phyloP scores from a whole-genome alignment of 129 eudicot species.

The Flaveria ramosissima region DNA sequence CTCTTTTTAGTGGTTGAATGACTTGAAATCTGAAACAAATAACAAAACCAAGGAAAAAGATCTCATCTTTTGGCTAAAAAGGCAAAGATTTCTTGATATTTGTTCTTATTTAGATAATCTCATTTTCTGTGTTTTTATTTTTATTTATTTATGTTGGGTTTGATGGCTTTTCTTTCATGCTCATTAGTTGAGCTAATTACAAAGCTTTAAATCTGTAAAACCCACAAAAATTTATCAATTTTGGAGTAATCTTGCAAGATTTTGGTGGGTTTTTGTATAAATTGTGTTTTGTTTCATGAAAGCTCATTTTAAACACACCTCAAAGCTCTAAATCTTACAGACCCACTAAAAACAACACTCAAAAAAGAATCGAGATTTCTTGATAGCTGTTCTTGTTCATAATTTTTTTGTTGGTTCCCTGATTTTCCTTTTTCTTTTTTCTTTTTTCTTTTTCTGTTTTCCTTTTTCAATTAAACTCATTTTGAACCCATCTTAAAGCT shows the following conservation, averaged over 20 bases:
- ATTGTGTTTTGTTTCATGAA: slow-evolving; percentile 8
- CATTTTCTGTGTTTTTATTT: neutral
- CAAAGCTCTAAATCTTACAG: slow-evolving; percentile 25
- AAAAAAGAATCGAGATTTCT: slow-evolving; percentile 18
- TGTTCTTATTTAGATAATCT: slow-evolving; percentile 16
- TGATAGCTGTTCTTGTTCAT: slow-evolving; percentile 21
- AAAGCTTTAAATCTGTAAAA: slow-evolving; percentile 5
- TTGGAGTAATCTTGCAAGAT: slow-evolving; percentile 25
- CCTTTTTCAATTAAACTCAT: neutral
- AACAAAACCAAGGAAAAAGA: slow-evolving; percentile 27
- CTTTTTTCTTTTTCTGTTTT: neutral
- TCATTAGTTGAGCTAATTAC: slow-evolving; percentile 1
- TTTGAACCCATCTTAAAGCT: neutral
- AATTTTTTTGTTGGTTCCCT: neutral
- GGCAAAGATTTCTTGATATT: slow-evolving; percentile 23
- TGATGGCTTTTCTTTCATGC: neutral
- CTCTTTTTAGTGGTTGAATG: slow-evolving; percentile 12
- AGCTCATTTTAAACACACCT: slow-evolving; percentile 18
- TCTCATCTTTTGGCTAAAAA: slow-evolving; percentile 29
- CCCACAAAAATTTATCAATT: slow-evolving; percentile 9
- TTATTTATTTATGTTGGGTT: neutral
- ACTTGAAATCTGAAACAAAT: slow-evolving; percentile 36
- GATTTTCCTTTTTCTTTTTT: neutral
- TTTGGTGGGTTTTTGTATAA: neutral
- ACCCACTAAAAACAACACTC: neutral